A percentile compares a stretch with the other conserved stretches of the same genome.
phyloP scores from a whole-genome alignment of 2,329 filamentous ascomycete species.

The Venturia oleaginea region DNA sequence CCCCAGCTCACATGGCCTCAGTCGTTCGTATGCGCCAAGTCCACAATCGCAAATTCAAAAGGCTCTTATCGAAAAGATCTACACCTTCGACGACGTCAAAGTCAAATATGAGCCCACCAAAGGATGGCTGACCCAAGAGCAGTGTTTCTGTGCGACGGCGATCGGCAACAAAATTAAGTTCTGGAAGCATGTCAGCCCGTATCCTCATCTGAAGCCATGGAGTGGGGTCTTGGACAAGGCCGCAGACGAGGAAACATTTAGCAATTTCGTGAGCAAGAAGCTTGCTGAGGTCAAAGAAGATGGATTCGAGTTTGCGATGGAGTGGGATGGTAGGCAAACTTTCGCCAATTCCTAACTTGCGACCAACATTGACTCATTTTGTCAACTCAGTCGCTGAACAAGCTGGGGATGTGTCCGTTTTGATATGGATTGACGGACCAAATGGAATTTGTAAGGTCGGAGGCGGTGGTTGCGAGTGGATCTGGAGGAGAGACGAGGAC shows the following conservation, averaged over 20 bases:
- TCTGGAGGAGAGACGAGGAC: not conserved
- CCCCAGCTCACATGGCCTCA: not conserved
- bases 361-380: not conserved
- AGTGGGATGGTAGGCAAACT: not conserved
- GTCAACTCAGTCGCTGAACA: not conserved
- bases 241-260: not conserved
- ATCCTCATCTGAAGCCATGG: not conserved
- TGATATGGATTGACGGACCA: not conserved
- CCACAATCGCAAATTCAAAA: not conserved
- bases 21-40: not conserved
- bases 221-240: not conserved
- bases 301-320: not conserved
- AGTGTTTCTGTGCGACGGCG: slow-evolving; percentile 1
- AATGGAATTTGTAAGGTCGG: not conserved
- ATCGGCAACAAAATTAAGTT: slow-evolving; percentile 6
- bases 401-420: not conserved
- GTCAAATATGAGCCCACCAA: not conserved
- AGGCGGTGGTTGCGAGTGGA: not conserved
- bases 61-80: not conserved
- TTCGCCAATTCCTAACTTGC: not conserved
- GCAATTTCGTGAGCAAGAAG: not conserved
- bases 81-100: not conserved
- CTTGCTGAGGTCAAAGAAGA: not conserved
- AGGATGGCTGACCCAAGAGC: not conserved
- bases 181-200: slow-evolving; percentile 3